Conservation (phyloP, 2,329 filamentous ascomycete species). For the Aspergillus proliferans region DNA sequence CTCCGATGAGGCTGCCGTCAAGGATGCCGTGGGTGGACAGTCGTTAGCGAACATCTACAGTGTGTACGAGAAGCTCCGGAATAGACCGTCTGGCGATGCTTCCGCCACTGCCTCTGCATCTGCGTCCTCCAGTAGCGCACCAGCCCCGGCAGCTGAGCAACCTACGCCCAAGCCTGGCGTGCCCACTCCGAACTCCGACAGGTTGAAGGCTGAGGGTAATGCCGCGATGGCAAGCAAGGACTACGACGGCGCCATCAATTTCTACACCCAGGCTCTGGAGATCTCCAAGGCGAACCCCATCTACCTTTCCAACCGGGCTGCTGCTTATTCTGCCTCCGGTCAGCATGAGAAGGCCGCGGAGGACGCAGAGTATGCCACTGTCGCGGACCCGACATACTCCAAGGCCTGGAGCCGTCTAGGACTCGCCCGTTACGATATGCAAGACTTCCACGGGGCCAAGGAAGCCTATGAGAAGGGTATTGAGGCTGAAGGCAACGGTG, state of each 20-base stretch:
- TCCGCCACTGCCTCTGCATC: slow-evolving; percentile 26
- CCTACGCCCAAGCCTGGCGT: slow-evolving; percentile 31
- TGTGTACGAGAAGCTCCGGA: slow-evolving; percentile 92
- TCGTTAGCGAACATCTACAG: slow-evolving; percentile 86
- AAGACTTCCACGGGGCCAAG: slow-evolving; percentile 85
- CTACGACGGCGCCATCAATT: slow-evolving; percentile 71
- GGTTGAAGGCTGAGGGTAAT: slow-evolving; percentile 85
- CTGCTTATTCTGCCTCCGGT: slow-evolving; percentile 77
- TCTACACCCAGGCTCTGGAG: slow-evolving; percentile 80
- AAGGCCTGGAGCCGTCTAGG: slow-evolving; percentile 96
- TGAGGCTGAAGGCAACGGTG: slow-evolving; percentile 86
- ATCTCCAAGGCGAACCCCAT: slow-evolving; percentile 83
- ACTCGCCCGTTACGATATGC: slow-evolving; percentile 83
- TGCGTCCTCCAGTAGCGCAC: slow-evolving; percentile 17
- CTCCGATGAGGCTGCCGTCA: slow-evolving; percentile 64
- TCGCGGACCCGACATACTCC: slow-evolving; percentile 84
- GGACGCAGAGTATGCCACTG: slow-evolving; percentile 86
- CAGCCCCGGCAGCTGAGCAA: slow-evolving; percentile 33
- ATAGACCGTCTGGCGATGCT: slow-evolving; percentile 48
- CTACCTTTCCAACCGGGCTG: slow-evolving; percentile 95
- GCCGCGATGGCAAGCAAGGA: slow-evolving; percentile 93
- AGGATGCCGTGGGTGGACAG: slow-evolving; percentile 75
- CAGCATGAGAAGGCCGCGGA: slow-evolving; percentile 77
- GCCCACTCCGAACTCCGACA: slow-evolving; percentile 67
- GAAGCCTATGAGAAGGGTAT: slow-evolving; percentile 92